Evolutionary conservation across 768 basidiomycete species (phyloP).

Genomic region (Agrocybe chaxingu): DNA sequence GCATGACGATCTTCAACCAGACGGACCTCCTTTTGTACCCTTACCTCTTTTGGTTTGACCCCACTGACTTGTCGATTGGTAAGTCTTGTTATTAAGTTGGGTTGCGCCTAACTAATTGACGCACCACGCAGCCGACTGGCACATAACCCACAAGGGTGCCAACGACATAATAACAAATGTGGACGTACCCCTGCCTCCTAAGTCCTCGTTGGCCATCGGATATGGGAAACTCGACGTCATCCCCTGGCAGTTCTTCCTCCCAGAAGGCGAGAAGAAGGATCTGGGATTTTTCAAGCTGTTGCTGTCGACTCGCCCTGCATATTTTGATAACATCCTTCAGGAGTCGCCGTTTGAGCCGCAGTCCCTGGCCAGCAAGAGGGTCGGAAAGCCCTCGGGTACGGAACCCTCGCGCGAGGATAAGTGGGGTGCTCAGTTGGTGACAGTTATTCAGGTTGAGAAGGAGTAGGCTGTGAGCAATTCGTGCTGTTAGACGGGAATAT

Average conservation of each 20-base stretch:
- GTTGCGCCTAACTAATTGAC: neutral
- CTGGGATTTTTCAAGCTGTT: constrained; percentile 44
- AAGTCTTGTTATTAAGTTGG: constrained; percentile 5
- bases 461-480: no score
- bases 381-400: no score
- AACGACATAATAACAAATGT: constrained; percentile 17
- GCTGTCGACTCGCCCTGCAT: constrained; percentile 31
- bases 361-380: no score
- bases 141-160: constrained; percentile 24
- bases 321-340: constrained; percentile 31
- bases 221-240: constrained; percentile 33
- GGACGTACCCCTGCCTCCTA: constrained; percentile 23
- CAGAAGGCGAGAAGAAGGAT: constrained; percentile 27
- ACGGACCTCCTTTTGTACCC: constrained; percentile 31
- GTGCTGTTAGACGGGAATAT: no score
- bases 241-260: constrained; percentile 29
- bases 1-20: constrained; percentile 32
- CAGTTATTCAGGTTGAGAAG: no score
- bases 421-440: no score
- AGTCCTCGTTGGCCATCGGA: constrained; percentile 32
- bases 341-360: constrained; percentile 26
- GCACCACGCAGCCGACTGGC: constrained; percentile 21
- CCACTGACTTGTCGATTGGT: constrained; percentile 34
- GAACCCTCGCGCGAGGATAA: no score
- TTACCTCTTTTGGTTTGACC: constrained; percentile 41